Evolutionary conservation across 1,284 basidiomycete genomes (phyloP).

Genomic region (Ganoderma lucidum): DNA sequence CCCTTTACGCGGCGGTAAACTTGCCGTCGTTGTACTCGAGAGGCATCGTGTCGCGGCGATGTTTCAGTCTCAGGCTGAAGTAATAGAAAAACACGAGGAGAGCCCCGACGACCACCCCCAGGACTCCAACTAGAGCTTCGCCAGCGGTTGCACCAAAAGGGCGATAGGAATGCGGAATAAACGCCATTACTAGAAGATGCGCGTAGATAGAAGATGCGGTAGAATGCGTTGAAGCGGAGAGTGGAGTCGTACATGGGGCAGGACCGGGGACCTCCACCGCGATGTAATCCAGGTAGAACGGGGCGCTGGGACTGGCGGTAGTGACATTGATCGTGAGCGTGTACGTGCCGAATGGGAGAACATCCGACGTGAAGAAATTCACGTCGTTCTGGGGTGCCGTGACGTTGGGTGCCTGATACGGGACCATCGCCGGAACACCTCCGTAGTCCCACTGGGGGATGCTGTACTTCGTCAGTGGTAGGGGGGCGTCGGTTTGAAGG

Average conservation of each 20-base stretch:
- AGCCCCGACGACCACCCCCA: not conserved
- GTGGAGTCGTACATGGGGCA: not conserved
- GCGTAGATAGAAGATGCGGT: not conserved
- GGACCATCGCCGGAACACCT: conserved; percentile 7
- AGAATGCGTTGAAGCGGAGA: not conserved
- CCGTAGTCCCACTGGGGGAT: conserved; percentile 18
- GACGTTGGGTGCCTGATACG: conserved; percentile 17
- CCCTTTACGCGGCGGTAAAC: not conserved
- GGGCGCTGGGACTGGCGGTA: conserved; percentile 7
- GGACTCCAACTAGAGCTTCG: not conserved
- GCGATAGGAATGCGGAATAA: not conserved
- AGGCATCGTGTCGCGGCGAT: not conserved
- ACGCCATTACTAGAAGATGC: not conserved
- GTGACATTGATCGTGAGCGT: conserved; percentile 25
- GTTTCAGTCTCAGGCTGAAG: not conserved
- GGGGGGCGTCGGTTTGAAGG: conserved; percentile 1
- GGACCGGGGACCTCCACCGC: conserved; percentile 17
- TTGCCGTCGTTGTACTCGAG: not conserved
- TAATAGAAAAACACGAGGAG: not conserved
- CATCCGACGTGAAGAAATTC: conserved; percentile 17
- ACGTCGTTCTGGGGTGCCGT: conserved; percentile 14
- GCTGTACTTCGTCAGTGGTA: conserved; percentile 15
- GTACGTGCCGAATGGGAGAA: conserved; percentile 11
- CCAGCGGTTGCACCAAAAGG: not conserved
- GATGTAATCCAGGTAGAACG: conserved; percentile 25